Evolutionary conservation across 305 asterid genomes (phyloP).

Genomic region (Petunia hybrid): DNA sequence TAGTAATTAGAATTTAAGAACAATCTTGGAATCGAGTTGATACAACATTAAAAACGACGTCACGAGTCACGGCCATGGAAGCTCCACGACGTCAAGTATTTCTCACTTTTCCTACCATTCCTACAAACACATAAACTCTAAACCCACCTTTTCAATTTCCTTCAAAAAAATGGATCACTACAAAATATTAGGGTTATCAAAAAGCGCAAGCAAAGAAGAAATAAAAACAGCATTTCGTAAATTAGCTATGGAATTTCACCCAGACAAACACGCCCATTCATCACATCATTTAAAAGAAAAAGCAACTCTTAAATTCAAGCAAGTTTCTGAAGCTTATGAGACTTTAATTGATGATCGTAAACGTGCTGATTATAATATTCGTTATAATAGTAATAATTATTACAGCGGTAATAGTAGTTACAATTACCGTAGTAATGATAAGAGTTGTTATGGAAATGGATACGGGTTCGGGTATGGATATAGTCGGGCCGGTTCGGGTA

Average conservation of each 20-base stretch:
- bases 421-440: conserved; percentile 6
- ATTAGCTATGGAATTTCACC: conserved; percentile 89
- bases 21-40: too few species aligned
- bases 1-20: too few species aligned
- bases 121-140: neutral
- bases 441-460: conserved; percentile 36
- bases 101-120: too few species aligned
- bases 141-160: neutral
- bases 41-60: too few species aligned
- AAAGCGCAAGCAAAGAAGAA: conserved; percentile 82
- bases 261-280: conserved; percentile 86
- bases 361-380: conserved; percentile 77
- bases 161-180: conserved; percentile 71
- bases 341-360: conserved; percentile 71
- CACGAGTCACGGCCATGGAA: too few species aligned
- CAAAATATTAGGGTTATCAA: conserved; percentile 64
- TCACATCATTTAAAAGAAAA: conserved; percentile 57
- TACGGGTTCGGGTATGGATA: conserved; percentile 54
- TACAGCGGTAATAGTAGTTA: conserved; percentile 36
- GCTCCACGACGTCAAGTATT: too few species aligned
- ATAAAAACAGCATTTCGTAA: conserved; percentile 82
- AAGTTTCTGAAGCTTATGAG: conserved; percentile 86
- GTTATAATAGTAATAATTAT: conserved; percentile 38
- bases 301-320: conserved; percentile 77
- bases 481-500: conserved; percentile 51